These are phyloP conservation scores for Mimosa bimucronata DNA, from an alignment of 306 rosid genomes.

Conservation along the genomic window DNA sequence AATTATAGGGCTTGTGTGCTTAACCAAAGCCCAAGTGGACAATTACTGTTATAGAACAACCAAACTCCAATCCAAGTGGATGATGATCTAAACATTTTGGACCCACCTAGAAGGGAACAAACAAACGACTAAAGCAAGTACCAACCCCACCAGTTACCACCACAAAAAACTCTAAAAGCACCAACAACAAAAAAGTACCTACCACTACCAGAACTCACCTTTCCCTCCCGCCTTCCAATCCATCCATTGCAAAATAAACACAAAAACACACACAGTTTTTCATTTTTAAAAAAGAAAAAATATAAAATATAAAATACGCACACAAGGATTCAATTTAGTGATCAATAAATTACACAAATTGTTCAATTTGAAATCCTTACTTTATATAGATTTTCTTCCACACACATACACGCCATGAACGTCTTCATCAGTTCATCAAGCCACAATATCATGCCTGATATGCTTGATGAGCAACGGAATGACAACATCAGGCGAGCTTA, in stretches of 20 bases:
- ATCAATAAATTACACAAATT: too few relatives aligned
- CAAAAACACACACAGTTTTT: conserved; percentile 15
- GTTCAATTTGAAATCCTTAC: background rate
- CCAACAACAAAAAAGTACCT: background rate
- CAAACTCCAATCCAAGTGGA: background rate
- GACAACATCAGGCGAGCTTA: conserved; percentile 48
- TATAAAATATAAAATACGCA: background rate
- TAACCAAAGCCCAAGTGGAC: background rate
- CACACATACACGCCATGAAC: background rate
- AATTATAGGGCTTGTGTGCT: background rate
- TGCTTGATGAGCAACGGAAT: conserved; percentile 47
- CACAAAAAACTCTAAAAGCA: too few relatives aligned
- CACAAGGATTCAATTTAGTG: background rate
- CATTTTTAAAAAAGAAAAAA: too few relatives aligned
- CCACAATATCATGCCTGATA: conserved; percentile 34
- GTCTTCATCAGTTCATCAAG: background rate
- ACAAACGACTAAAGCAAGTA: too few relatives aligned
- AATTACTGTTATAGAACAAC: background rate
- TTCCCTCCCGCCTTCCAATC: conserved; percentile 1
- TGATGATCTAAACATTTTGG: background rate
- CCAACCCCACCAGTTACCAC: background rate
- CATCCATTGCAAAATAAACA: conserved; percentile 34
- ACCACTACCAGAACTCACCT: conserved; percentile 26
- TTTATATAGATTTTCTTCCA: background rate
- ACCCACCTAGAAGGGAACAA: background rate